phyloP scores from a whole-genome alignment of 2,329 filamentous ascomycete species.

The Fusarium sp. region DNA sequence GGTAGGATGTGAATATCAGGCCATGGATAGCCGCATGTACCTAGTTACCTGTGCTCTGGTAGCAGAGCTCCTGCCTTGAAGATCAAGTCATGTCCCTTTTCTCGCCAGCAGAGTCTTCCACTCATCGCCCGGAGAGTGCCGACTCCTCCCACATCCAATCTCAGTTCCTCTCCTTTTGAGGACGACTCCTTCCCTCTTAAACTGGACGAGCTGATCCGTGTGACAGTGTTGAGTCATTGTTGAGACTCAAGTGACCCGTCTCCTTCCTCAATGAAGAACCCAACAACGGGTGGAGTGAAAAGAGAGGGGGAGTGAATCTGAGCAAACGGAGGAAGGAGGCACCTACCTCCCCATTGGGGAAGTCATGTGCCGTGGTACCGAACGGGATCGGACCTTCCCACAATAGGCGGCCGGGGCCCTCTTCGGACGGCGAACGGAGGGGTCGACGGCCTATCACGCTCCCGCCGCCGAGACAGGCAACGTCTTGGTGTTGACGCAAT shows the following conservation, averaged over 20 bases:
- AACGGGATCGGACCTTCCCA: background rate
- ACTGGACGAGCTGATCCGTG: background rate
- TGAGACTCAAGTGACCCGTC: background rate
- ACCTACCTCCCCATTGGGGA: background rate
- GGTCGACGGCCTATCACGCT: background rate
- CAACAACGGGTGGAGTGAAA: background rate
- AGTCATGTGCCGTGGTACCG: background rate
- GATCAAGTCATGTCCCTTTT: background rate
- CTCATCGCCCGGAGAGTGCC: background rate
- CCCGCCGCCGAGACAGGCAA: background rate
- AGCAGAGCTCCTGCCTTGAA: background rate
- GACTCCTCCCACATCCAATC: background rate
- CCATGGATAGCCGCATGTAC: background rate
- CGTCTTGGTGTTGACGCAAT: slow-evolving; percentile 15
- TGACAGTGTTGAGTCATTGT: background rate
- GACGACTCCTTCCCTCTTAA: background rate
- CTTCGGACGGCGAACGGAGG: slow-evolving; percentile 4
- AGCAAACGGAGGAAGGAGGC: background rate
- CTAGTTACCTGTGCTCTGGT: background rate
- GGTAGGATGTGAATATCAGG: background rate
- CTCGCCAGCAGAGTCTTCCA: background rate
- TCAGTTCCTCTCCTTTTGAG: background rate
- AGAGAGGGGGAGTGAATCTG: background rate
- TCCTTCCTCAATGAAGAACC: background rate
- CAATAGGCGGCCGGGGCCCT: background rate